phyloP scores from a whole-genome alignment of 441 rosid species.

The Arabidopsis lyrata region DNA sequence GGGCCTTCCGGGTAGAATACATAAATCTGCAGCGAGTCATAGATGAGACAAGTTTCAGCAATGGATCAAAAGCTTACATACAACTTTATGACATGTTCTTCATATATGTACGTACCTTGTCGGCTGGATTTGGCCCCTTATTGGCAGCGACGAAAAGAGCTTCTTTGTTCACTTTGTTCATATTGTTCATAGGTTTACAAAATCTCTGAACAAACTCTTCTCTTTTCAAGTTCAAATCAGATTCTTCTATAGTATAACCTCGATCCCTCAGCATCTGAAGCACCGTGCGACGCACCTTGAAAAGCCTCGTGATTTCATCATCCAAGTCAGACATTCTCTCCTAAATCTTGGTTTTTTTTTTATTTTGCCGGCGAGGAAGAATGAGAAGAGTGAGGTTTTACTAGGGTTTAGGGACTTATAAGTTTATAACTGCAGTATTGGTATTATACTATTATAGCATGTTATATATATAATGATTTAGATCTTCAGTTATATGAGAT shows the following conservation, averaged over 20 bases:
- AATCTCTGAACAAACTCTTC: conserved; percentile 55
- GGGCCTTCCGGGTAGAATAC: conserved; percentile 60
- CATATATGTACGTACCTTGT: conserved; percentile 48
- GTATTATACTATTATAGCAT: neutral
- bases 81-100: conserved; percentile 14
- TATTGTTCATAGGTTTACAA: conserved; percentile 37
- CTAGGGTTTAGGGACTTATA: conserved; percentile 30
- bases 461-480: neutral
- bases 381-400: conserved; percentile 2
- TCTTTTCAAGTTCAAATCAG: conserved; percentile 53
- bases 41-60: conserved; percentile 21
- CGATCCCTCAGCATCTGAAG: conserved; percentile 68
- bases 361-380: conserved; percentile 21
- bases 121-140: conserved; percentile 51
- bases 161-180: conserved; percentile 51
- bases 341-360: neutral
- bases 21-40: conserved; percentile 50
- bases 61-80: conserved; percentile 19
- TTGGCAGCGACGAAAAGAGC: conserved; percentile 48
- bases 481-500: conserved; percentile 8
- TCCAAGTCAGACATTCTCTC: conserved; percentile 38
- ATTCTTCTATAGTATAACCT: conserved; percentile 54
- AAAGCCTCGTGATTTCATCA: conserved; percentile 53
- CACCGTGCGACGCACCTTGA: conserved; percentile 58
- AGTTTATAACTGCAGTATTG: neutral